These are phyloP conservation scores for Apiospora hydei DNA, from an alignment of 2,329 filamentous ascomycete species.

Conservation along the genomic window DNA sequence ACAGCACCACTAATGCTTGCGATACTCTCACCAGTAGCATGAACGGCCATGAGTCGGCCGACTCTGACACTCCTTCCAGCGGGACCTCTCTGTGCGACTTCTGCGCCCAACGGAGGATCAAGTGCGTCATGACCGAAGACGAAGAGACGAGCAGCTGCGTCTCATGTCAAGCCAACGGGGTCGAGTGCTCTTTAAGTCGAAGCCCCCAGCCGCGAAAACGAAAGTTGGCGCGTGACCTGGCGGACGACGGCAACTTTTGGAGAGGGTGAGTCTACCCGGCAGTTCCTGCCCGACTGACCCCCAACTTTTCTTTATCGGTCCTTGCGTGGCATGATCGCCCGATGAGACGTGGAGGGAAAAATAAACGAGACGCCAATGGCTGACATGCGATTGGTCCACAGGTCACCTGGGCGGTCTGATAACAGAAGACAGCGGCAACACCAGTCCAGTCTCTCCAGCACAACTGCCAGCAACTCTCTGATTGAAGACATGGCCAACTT, in stretches of 20 bases:
- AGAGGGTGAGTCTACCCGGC: constrained; percentile 67
- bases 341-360: constrained; percentile 21
- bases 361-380: constrained; percentile 9
- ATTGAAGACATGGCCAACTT: constrained; percentile 76
- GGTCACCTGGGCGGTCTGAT: constrained; percentile 64
- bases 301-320: constrained; percentile 33
- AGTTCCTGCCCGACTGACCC: constrained; percentile 36
- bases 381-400: constrained; percentile 48
- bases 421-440: constrained; percentile 61
- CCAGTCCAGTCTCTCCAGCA: constrained; percentile 67
- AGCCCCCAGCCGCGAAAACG: constrained; percentile 82
- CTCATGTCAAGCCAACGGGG: constrained; percentile 78
- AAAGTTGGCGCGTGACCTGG: constrained; percentile 72
- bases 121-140: constrained; percentile 79
- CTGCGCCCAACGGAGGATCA: constrained; percentile 75
- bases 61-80: constrained; percentile 52
- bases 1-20: constrained; percentile 51
- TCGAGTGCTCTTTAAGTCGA: constrained; percentile 80
- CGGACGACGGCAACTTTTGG: constrained; percentile 68
- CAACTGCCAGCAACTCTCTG: constrained; percentile 66
- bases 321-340: constrained; percentile 12
- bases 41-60: constrained; percentile 60
- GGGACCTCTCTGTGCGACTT: constrained; percentile 69
- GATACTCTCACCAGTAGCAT: constrained; percentile 59
- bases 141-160: constrained; percentile 72